Conservation (phyloP, 2,329 filamentous ascomycete genomes). For the Trichoderma atroviride region DNA sequence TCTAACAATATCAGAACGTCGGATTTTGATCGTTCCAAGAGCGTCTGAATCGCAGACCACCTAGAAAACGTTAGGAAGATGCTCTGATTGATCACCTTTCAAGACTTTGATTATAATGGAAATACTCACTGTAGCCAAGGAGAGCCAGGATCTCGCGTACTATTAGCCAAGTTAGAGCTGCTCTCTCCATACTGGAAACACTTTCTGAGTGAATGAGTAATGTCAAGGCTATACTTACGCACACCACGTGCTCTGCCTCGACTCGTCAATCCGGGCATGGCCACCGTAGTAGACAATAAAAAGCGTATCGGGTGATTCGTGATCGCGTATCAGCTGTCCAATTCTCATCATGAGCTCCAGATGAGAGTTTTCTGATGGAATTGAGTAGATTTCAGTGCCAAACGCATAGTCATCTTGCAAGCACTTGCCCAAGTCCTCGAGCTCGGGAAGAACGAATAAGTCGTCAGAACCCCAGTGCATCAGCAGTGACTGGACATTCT, state of each 20-base stretch:
- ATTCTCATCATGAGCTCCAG: slow-evolving; percentile 61
- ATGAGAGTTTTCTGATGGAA: slow-evolving; percentile 61
- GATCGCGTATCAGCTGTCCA: slow-evolving; percentile 58
- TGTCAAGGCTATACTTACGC: slow-evolving; percentile 46
- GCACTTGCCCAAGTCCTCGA: slow-evolving; percentile 59
- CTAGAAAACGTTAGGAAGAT: slow-evolving; percentile 34
- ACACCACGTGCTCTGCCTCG: slow-evolving; percentile 63
- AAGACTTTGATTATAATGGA: neutral
- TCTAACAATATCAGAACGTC: slow-evolving; percentile 62
- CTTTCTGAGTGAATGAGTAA: neutral
- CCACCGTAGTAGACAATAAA: slow-evolving; percentile 63
- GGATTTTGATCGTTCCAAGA: slow-evolving; percentile 59
- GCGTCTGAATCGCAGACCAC: slow-evolving; percentile 63
- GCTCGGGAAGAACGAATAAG: slow-evolving; percentile 59
- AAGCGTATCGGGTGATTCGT: slow-evolving; percentile 58
- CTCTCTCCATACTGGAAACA: neutral
- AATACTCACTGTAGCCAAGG: slow-evolving; percentile 57
- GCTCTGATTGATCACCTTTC: too few relatives aligned
- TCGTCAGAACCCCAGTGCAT: slow-evolving; percentile 63
- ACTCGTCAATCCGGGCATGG: slow-evolving; percentile 62
- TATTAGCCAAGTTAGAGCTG: slow-evolving; percentile 30
- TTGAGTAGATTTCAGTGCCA: slow-evolving; percentile 60
- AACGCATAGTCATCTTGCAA: slow-evolving; percentile 59
- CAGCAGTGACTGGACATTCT: slow-evolving; percentile 57
- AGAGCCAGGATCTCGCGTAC: slow-evolving; percentile 54